Base-by-base conservation (phyloP, 441 rosid genomes). In the Brassica hybrid region DNA sequence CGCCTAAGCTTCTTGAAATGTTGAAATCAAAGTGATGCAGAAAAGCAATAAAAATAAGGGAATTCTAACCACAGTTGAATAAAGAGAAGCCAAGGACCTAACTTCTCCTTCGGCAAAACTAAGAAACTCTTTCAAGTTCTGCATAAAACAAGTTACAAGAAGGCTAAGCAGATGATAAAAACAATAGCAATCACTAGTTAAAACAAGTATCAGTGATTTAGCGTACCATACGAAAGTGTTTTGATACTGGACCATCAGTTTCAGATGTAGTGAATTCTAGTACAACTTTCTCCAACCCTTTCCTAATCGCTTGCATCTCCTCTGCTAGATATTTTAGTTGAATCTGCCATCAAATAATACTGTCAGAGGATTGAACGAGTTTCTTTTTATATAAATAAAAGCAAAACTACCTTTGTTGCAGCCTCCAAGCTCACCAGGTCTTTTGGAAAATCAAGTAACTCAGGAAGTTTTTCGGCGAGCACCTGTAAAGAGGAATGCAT, bases 251-350 rank as follows among this genome's bases (percentile, higher is more conserved):
- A 82, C 91, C 95, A 81, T 90, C 93, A 73, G 83, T 85, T 85
- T 86, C 88, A 18, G 95, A 85, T 72, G 87, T 84, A 65, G 83
- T 79, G 79, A 90, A 74, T 78, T 88, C 95, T 78, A 84, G 89
- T 60, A 78, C 78, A 80, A 90, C 91, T 81, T 90, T 90, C 80
- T 90, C 93, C 74, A 90, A 82, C 56, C 95, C 95, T 84, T 87
- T 88, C 78, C 84, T 88, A 27, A 90, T 79, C 66, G 93, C 93
- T 82, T 90, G 93, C 95, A 90, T 88, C 82, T 90, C 95, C 81
- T 90, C 95, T n/a, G 95, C 93, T 79, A 90, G 78, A 78, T 63
- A 86, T 81, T 90, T 90, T 82, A 90, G 75, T 83, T 90, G 95
- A 79, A 86, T 86, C 95, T 90, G 83, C 72, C 74, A 72, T 73